Conservation (phyloP, 2,329 filamentous ascomycete species). For the Sporothrix globosa region DNA sequence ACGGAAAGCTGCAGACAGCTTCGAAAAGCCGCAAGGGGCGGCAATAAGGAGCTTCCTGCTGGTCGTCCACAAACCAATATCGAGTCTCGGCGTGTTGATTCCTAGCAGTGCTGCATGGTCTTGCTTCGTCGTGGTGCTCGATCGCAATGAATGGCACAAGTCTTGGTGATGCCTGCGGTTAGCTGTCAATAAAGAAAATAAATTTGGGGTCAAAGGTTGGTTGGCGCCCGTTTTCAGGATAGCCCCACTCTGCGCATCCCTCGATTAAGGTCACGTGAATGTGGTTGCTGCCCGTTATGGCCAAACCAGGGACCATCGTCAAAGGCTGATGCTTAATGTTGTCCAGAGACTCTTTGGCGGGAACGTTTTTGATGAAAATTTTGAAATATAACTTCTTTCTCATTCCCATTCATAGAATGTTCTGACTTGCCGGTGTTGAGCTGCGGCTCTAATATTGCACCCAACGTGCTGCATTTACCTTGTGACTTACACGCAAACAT, state of each 20-base stretch:
- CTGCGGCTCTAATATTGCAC: background rate
- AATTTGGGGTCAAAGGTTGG: constrained; percentile 27
- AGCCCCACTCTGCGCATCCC: constrained; percentile 24
- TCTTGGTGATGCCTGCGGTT: constrained; percentile 20
- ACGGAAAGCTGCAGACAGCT: constrained; percentile 24
- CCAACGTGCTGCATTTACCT: background rate
- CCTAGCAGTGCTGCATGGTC: constrained; percentile 27
- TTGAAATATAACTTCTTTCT: background rate
- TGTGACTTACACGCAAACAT: background rate
- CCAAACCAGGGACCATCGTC: background rate
- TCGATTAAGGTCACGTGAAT: constrained; percentile 22
- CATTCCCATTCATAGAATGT: background rate
- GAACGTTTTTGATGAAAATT: background rate
- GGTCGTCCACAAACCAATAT: constrained; percentile 11
- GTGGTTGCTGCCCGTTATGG: background rate
- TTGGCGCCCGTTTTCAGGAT: constrained; percentile 26
- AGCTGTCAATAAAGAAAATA: constrained; percentile 28
- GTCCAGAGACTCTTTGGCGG: background rate
- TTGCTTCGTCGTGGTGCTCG: constrained; percentile 20
- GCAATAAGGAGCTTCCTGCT: constrained; percentile 3
- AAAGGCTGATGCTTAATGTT: background rate
- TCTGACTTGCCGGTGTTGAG: background rate
- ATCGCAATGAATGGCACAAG: constrained; percentile 13
- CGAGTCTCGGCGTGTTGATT: background rate
- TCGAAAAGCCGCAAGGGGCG: constrained; percentile 21